Conservation (phyloP, 2,329 filamentous ascomycete genomes). For the Fusarium bulbicola region DNA sequence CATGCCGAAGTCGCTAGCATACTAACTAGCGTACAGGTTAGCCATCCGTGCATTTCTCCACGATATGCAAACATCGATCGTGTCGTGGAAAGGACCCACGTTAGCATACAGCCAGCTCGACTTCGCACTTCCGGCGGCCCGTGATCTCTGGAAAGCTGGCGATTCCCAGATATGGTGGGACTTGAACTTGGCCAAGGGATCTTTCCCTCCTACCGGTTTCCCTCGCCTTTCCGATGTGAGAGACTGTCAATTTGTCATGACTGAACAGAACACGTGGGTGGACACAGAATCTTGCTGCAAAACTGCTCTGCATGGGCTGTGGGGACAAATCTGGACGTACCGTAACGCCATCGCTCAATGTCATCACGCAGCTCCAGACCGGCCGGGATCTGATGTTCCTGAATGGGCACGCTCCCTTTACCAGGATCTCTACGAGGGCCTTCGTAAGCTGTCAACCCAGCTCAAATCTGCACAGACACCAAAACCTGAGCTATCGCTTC, state of each 20-base stretch:
- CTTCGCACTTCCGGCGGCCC: conserved; percentile 32
- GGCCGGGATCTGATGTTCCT: conserved; percentile 14
- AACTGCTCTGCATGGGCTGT: conserved; percentile 33
- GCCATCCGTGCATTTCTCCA: conserved; percentile 38
- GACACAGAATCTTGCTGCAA: conserved; percentile 34
- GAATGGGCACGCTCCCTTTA: conserved; percentile 34
- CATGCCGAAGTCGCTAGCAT: neutral
- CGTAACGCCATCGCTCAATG: conserved; percentile 31
- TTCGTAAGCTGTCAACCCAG: conserved; percentile 29
- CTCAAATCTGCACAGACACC: conserved; percentile 6
- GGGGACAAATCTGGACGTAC: conserved; percentile 40
- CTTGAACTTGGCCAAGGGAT: conserved; percentile 24
- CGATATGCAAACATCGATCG: conserved; percentile 37
- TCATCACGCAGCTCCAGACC: conserved; percentile 1
- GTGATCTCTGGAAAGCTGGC: conserved; percentile 36
- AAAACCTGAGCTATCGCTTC: conserved; percentile 24
- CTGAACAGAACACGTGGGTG: conserved; percentile 29
- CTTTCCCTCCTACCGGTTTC: conserved; percentile 7
- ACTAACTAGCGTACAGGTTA: conserved; percentile 29
- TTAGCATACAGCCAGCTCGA: conserved; percentile 38
- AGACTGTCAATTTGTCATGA: conserved; percentile 23
- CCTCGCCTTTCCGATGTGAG: conserved; percentile 32
- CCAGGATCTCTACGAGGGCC: conserved; percentile 34
- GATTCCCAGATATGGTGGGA: conserved; percentile 33
- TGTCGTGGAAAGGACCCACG: conserved; percentile 31